These are phyloP conservation scores for Yamadazyma taylorii DNA, from an alignment of 1,139 yeast genomes.

Conservation along the genomic window DNA sequence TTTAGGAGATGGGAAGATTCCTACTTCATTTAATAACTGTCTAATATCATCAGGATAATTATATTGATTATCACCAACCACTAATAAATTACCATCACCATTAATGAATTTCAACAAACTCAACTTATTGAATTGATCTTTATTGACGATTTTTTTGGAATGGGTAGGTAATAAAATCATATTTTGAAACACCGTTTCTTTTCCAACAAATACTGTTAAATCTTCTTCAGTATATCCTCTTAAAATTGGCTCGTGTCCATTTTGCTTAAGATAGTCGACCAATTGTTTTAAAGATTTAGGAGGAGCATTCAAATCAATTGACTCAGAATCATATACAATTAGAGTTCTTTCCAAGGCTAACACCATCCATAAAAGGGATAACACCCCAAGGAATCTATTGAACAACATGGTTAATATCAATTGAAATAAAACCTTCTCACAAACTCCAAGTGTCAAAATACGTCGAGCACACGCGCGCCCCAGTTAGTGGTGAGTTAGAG, in stretches of 20 bases:
- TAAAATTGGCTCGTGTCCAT: constrained; percentile 13
- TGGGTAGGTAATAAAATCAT: constrained; percentile 41
- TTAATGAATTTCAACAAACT: constrained; percentile 50
- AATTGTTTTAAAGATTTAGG: constrained; percentile 20
- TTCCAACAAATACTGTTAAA: constrained; percentile 26
- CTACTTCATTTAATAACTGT: constrained; percentile 72
- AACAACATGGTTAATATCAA: constrained; percentile 7
- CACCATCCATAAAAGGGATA: constrained; percentile 14
- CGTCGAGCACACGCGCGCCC: too few relatives aligned
- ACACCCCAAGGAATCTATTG: constrained; percentile 10
- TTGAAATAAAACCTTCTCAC: too few relatives aligned
- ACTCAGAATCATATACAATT: constrained; percentile 33
- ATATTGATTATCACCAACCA: constrained; percentile 46
- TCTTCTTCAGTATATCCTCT: constrained; percentile 28
- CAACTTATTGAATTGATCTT: constrained; percentile 32
- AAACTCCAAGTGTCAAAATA: too few relatives aligned
- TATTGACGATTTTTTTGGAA: constrained; percentile 34
- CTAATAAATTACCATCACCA: constrained; percentile 76
- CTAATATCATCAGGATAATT: constrained; percentile 68
- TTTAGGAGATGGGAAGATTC: constrained; percentile 82
- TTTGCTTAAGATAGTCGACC: constrained; percentile 22
- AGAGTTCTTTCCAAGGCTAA: constrained; percentile 22
- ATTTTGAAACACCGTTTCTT: constrained; percentile 29
- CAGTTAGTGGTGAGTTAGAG: too few relatives aligned
- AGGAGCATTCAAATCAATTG: constrained; percentile 23